Base-by-base conservation (phyloP, 208 protist genomes). In the Leishmania martiniquensis region DNA sequence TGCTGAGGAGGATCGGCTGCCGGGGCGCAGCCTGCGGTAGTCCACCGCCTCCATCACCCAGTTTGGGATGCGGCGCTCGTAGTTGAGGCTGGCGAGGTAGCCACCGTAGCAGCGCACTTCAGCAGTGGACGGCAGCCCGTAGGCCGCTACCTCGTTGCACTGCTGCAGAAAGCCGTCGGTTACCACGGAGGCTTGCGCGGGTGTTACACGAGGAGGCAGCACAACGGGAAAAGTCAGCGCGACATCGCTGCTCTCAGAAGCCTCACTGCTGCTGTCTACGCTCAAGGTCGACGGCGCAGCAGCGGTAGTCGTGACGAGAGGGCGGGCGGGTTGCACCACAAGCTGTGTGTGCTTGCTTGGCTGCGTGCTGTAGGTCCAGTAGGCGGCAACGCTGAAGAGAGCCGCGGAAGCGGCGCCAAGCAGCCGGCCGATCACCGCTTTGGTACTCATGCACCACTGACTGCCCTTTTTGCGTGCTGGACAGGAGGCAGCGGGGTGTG, bases 41-140 rank as follows among this genome's bases (percentile, higher is more conserved):
- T 88, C 81, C 37, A 93, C 39, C n/a, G 85, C 77, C 80, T 96
- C 91, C 76, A 95, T 72, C 62, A 96, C 93, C 88, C 89, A 96
- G 77, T 93, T 94, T 10, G 93, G 93, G 47, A 93, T 81, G 34
- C 93, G 82, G 9, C 91, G 87, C 81, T 96, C 89, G 73, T 93
- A 92, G 84, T 95, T 94, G 75, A 96, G 89, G 54, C 88, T 90
- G 59, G 93, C 81, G 29, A 94, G 66, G 81, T 95, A 96, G 42
- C 86, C 88, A 65, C 86, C 87, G 81, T 89, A 95, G 78, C 86
- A 93, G 32, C 90, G 89, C 47, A 96, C 85, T 13, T 89, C 83
- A 17, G 69, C 72, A 5, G 72, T 72, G 12, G 89, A 92, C 13
- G 90, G 92, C 57, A 94, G 72, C 3, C 92, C 92, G 45, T 83